Evolutionary conservation across 2,329 filamentous ascomycete species (phyloP), one percentile per base, ranked within the genome.

Genomic region (Cryphonectria parasitica): DNA sequence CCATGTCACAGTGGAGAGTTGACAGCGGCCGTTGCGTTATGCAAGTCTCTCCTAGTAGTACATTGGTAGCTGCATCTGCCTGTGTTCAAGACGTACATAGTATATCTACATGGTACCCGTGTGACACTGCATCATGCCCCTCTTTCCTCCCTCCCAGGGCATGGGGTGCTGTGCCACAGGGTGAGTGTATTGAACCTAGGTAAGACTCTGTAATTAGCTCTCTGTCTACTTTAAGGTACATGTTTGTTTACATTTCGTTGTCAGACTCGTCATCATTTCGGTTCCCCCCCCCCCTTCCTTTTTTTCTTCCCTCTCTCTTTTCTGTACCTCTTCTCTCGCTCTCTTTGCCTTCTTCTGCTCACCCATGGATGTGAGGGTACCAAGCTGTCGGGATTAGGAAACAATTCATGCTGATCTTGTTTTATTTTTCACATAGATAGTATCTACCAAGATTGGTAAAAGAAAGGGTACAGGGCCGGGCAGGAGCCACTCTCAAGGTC

Each of bases 301-400:
- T 4, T 45, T 22, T 22, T 1, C 7, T 22, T 22, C 17, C 10
- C 10, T n/a, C 22, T n/a, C 19, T 49, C 8, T n/a, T 3, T 49
- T n/a, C n/a, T n/a, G n/a, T n/a, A n/a, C 34, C 34, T 34, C 34
- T 34, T 0, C 34, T 6, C 45, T 45, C 1, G 22, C 22, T 49
- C 5, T 49, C 8, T n/a, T 49, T n/a, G 5, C 19, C 19, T 8
- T 49, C 45, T n/a, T 49, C 19, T 22, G 19, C 45, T 19, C 6
- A 28, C 25, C 43, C 39, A 31, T 19, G 39, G 13, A 15, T 25
- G 22, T 31, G 39, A 64, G 62, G 25, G 28, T 34, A 64, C 62
- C 39, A 31, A 41, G 62, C 62, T 64, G 62, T 34, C 39, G 43
- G 39, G 25, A 52, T 64, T 34, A 17, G 62, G 62, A 64, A 64